Evolutionary conservation across 2,329 filamentous ascomycete genomes (phyloP).

Genomic region (Exophiala spinifera): DNA sequence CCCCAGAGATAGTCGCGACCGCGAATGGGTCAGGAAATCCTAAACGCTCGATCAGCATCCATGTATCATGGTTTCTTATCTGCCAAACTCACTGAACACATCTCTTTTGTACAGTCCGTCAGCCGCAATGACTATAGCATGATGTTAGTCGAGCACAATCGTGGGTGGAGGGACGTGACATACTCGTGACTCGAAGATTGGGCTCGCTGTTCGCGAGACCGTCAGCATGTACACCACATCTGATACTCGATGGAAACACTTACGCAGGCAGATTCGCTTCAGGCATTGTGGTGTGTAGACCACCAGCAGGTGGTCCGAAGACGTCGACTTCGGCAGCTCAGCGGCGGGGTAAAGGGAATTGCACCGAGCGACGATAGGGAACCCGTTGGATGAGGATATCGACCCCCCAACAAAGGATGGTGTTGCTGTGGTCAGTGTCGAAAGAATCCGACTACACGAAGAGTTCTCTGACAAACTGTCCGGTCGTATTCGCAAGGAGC

Average conservation of each 20-base stretch:
- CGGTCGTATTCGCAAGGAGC: slow-evolving; percentile 19
- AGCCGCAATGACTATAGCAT: slow-evolving; percentile 80
- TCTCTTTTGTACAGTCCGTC: slow-evolving; percentile 98
- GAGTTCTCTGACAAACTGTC: not conserved
- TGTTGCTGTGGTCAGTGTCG: not conserved
- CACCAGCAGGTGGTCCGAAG: slow-evolving; percentile 13
- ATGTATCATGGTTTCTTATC: not conserved
- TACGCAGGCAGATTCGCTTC: slow-evolving; percentile 63
- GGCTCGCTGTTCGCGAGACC: slow-evolving; percentile 57
- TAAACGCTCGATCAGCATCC: slow-evolving; percentile 39
- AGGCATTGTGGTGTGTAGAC: slow-evolving; percentile 36
- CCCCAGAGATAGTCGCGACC: slow-evolving; percentile 92
- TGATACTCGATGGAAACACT: slow-evolving; percentile 36
- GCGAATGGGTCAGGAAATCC: slow-evolving; percentile 98
- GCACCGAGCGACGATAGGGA: slow-evolving; percentile 1
- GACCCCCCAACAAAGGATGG: not conserved
- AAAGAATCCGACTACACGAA: slow-evolving; percentile 2
- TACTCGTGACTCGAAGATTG: slow-evolving; percentile 93
- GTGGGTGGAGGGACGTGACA: slow-evolving; percentile 31
- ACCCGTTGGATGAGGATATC: not conserved
- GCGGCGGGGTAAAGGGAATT: slow-evolving; percentile 17
- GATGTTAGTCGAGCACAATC: slow-evolving; percentile 19
- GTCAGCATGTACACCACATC: slow-evolving; percentile 15
- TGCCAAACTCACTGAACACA: slow-evolving; percentile 79
- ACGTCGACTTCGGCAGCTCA: slow-evolving; percentile 13